Percentiles rank a stretch among this genome's conserved stretches.
Evolutionary conservation across 305 asterid genomes (phyloP).

Genomic region (Solanum hybrid): DNA sequence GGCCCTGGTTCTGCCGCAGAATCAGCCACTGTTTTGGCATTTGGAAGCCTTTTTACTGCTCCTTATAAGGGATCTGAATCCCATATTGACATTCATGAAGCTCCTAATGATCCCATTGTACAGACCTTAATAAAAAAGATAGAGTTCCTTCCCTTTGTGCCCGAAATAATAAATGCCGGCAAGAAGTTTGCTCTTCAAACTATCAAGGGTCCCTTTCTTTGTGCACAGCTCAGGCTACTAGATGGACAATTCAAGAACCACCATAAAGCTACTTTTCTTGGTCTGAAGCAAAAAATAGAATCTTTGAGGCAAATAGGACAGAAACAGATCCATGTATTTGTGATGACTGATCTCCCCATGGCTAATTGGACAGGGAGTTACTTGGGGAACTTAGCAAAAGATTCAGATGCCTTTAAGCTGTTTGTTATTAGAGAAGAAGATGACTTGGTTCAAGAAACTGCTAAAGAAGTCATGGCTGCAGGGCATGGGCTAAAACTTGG

Average conservation of each 20-base stretch:
- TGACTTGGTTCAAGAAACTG: slow-evolving; percentile 42
- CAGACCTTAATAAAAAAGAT: slow-evolving; percentile 44
- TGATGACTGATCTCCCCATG: slow-evolving; percentile 87
- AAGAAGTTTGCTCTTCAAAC: slow-evolving; percentile 48
- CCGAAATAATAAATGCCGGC: slow-evolving; percentile 60
- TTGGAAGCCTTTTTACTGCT: slow-evolving; percentile 79
- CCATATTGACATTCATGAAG: slow-evolving; percentile 61
- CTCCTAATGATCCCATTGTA: slow-evolving; percentile 45
- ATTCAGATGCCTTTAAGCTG: slow-evolving; percentile 41
- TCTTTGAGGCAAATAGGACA: slow-evolving; percentile 41
- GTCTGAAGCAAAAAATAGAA: slow-evolving; percentile 48
- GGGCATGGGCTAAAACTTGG: slow-evolving; percentile 27
- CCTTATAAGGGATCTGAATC: slow-evolving; percentile 79
- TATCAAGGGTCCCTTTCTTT: slow-evolving; percentile 60
- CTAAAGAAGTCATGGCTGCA: slow-evolving; percentile 34
- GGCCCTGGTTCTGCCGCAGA: slow-evolving; percentile 72
- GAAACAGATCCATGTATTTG: slow-evolving; percentile 59
- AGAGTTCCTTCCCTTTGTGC: slow-evolving; percentile 69
- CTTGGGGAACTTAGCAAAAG: slow-evolving; percentile 54
- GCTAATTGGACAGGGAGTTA: slow-evolving; percentile 67
- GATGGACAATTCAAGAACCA: slow-evolving; percentile 98
- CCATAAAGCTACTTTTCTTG: slow-evolving; percentile 46
- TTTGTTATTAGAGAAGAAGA: slow-evolving; percentile 47
- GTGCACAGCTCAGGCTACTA: slow-evolving; percentile 80
- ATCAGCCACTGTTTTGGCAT: slow-evolving; percentile 48